These are phyloP conservation scores for Leptographium wingfieldii DNA, from an alignment of 2,329 filamentous ascomycete species.

Conservation along the genomic window DNA sequence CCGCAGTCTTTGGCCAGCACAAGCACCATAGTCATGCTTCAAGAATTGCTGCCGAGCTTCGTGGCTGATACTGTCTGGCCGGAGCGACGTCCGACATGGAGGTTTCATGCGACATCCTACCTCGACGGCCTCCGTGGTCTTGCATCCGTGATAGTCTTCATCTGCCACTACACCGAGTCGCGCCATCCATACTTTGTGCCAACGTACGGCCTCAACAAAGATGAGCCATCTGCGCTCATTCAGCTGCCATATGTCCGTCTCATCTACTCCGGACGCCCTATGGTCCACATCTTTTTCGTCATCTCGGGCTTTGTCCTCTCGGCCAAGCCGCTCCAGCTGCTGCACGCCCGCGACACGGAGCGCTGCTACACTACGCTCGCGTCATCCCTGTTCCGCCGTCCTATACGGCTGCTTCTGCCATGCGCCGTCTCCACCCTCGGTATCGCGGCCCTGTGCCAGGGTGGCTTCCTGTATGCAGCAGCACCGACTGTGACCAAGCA, in stretches of 20 bases:
- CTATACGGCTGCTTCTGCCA: slow-evolving; percentile 32
- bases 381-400: slow-evolving; percentile 33
- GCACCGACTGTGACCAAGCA: slow-evolving; percentile 16
- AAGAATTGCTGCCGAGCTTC: slow-evolving; percentile 20
- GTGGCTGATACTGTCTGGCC: slow-evolving; percentile 20
- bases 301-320: slow-evolving; percentile 37
- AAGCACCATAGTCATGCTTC: neutral
- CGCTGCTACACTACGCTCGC: slow-evolving; percentile 26
- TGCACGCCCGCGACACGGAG: slow-evolving; percentile 25
- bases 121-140: slow-evolving; percentile 37
- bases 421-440: slow-evolving; percentile 29
- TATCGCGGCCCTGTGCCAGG: slow-evolving; percentile 22
- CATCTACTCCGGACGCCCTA: slow-evolving; percentile 30
- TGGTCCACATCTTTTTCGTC: slow-evolving; percentile 40
- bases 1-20: neutral
- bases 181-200: slow-evolving; percentile 22
- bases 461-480: slow-evolving; percentile 17
- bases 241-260: slow-evolving; percentile 33
- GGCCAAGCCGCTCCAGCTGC: slow-evolving; percentile 28
- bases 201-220: slow-evolving; percentile 23
- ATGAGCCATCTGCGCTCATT: slow-evolving; percentile 19
- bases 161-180: slow-evolving; percentile 33
- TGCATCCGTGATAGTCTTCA: slow-evolving; percentile 33
- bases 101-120: slow-evolving; percentile 30
- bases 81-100: slow-evolving; percentile 12